Evolutionary conservation across 371 early-diverging fungal genomes (phyloP).

Genomic region (Umbelopsis sp.): DNA sequence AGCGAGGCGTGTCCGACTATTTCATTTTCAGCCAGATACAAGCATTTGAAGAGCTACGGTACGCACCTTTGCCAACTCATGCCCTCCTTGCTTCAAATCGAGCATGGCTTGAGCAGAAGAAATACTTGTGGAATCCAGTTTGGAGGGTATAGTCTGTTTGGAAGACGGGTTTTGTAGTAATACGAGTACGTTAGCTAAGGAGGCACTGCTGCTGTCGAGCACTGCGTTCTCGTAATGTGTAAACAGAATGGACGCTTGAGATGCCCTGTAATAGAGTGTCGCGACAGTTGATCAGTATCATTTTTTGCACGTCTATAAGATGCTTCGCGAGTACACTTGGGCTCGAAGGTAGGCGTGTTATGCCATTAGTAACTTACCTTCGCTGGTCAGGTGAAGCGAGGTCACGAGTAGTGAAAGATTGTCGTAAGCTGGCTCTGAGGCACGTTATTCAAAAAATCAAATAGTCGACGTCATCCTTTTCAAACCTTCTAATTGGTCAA

Average conservation of each 20-base stretch:
- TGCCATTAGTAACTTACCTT: not conserved
- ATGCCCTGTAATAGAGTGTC: not conserved
- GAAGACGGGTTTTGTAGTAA: conserved; percentile 16
- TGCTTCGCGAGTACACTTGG: not conserved
- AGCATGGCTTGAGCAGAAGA: conserved; percentile 17
- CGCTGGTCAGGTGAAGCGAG: conserved; percentile 19
- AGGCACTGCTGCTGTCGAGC: conserved; percentile 17
- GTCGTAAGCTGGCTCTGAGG: conserved; percentile 4
- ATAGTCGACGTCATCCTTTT: not conserved
- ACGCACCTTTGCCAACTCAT: conserved; percentile 16
- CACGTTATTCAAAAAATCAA: conserved; percentile 10
- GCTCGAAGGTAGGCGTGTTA: not conserved
- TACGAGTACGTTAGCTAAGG: conserved; percentile 13
- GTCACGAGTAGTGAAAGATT: conserved; percentile 18
- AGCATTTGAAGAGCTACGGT: not conserved
- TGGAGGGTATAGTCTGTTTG: conserved; percentile 5
- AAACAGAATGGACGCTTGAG: conserved; percentile 14
- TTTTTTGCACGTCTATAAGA: not conserved
- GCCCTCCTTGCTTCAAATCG: conserved; percentile 17
- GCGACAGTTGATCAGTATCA: not conserved
- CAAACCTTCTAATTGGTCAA: not conserved
- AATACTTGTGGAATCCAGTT: conserved; percentile 19
- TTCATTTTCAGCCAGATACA: not conserved
- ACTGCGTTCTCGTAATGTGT: conserved; percentile 19
- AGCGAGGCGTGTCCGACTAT: not conserved